Base-by-base conservation (phyloP, 73 alveolate genomes). In the Diophrys sp. region DNA sequence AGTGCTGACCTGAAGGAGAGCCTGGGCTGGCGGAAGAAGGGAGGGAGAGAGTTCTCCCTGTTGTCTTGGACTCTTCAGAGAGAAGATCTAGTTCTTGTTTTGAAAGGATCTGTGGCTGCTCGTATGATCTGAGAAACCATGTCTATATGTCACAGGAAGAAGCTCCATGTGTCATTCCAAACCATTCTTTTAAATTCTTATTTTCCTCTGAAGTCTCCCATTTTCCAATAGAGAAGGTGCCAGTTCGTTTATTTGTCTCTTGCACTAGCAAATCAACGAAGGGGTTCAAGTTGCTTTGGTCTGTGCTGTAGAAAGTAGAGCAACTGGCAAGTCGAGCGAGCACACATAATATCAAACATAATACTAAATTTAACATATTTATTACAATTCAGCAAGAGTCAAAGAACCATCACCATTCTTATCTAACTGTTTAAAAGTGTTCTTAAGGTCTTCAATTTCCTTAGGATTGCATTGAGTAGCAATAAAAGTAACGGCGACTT, bases 401-500 rank as follows among this genome's bases (percentile, higher is more conserved):
- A 79, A 67, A 67, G n/a, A 70, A 1, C 81, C 87, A 66, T 78
- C 94, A 14, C 85, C 85, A 70, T 87, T 81, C 44, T 76, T 67
- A 54, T 87, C 94, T 57, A 87, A 66, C 0, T 76, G 57, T 69
- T 81, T 80, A 68, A 87, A 87, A 32, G 54, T 70, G 24, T 81
- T 85, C 55, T 75, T 81, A 25, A 80, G 71, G 18, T 87, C 71
- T 1, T 68, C 75, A 27, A 82, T 74, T 68, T 87, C 94, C 62
- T 76, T 70, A 2, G 86, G 78, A 33, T 77, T 74, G 23, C 44
- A 56, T 24, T 83, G 83, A 29, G 82, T 82, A 1, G 87, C 91
- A 57, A 83, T 83, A 26, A 78, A 83, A 1, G 87, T 83, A 25
- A 83, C 75, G 0, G 90, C 90, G 1, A 80, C 90, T 33, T 82